Base-by-base conservation (phyloP, 345 rosid genomes). In the Murraya koenigii region DNA sequence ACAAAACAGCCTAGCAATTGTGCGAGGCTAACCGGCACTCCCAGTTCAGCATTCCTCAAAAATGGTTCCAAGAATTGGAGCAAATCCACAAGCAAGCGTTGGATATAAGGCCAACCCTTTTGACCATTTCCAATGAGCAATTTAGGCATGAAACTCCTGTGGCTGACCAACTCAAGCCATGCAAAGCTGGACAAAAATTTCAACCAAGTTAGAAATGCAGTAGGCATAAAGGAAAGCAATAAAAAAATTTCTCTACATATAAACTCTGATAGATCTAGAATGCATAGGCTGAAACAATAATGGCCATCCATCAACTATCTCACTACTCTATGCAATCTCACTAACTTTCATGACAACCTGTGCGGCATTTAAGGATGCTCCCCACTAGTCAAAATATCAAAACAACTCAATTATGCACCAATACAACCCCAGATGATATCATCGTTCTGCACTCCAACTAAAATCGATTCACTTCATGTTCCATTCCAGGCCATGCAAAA, bases 81-180 rank as follows among this genome's bases (percentile, higher is more conserved):
- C 87, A 96, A 84, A 86, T 90, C 97, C 33, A 96, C 95, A 72
- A 96, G 90, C 89, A 96, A 78, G 19, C 90, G 93, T 80, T 96
- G 99, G 56, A 92, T 86, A 84, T 84, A 89, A 55, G 97, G 93
- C 99, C 99, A 96, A 56, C 99, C 97, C 86, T 92, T 96, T 82
- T 90, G 99, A 61, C 84, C 88, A 85, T 91, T 90, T 77, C 89
- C 92, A 5, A 87, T 88, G 47, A 96, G 97, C 79, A 96, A 80
- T 84, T 94, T 96, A 22, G 99, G 99, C 99, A 96, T 88, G 86
- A 96, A 96, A 85, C 94, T 92, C 86, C 98, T 88, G 81, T 96
- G 98, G 79, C 98, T 93, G 59, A 94, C 94, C 84, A 96, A 85
- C 85, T 94, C 97, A 49, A 96, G 93, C 98, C 99, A 96, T 47